Conservation (phyloP, 2,329 filamentous ascomycete species). For the Aspergillus awamori region DNA sequence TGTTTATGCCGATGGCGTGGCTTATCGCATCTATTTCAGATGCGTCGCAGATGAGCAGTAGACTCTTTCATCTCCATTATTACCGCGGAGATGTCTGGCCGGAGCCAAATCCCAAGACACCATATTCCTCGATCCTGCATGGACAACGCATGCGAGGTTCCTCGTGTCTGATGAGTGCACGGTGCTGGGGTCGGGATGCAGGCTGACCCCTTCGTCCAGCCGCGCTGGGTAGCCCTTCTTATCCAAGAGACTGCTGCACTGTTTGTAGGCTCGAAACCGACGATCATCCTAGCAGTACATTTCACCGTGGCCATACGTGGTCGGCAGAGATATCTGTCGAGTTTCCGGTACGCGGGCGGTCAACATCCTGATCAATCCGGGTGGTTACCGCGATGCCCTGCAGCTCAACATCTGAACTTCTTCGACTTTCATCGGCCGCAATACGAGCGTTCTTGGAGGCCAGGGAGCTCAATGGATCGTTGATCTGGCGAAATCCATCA, state of each 20-base stretch:
- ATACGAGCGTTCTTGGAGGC: background rate
- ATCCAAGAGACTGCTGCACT: too few species aligned
- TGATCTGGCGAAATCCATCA: constrained; percentile 16
- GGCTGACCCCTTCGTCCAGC: too few species aligned
- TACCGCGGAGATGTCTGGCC: too few species aligned
- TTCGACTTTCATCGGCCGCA: background rate
- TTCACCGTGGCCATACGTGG: background rate
- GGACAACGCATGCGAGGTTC: too few species aligned
- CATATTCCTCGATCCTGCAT: too few species aligned
- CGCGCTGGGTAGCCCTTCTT: too few species aligned
- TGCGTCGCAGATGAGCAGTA: background rate
- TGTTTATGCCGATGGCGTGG: background rate
- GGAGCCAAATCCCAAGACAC: too few species aligned
- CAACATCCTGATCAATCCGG: constrained; percentile 4
- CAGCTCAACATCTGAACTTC: constrained; percentile 13
- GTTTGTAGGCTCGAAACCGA: too few species aligned
- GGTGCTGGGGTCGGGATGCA: too few species aligned
- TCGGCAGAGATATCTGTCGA: background rate
- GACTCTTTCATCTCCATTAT: background rate
- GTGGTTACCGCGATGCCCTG: constrained; percentile 15
- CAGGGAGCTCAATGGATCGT: constrained; percentile 2
- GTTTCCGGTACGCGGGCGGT: background rate
- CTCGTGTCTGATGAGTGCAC: too few species aligned
- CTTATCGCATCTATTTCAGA: background rate
- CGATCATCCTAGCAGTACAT: too few species aligned